Evolutionary conservation across 257 asterid species (phyloP).

Genomic region (Solanum bulbocastanum): DNA sequence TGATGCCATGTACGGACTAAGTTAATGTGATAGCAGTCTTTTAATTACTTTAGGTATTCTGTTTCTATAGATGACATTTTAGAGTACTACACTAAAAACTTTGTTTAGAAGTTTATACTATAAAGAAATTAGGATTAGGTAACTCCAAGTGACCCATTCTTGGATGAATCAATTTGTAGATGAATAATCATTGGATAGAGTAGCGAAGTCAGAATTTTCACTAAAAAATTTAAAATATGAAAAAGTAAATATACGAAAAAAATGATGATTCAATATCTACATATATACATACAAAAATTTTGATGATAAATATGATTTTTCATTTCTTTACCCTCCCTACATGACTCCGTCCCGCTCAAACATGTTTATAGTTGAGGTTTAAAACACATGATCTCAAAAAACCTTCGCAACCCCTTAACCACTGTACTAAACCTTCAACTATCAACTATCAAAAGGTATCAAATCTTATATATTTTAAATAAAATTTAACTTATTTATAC

Average conservation of each 20-base stretch:
- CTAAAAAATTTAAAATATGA: too few species aligned
- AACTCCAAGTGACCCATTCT: not conserved
- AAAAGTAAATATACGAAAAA: too few species aligned
- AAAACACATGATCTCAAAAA: too few species aligned
- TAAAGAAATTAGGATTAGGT: not conserved
- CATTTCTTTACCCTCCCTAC: not conserved
- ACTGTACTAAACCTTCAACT: too few species aligned
- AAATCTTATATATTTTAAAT: too few species aligned
- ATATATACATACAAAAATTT: fast-evolving
- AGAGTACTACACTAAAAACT: not conserved
- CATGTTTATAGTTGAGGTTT: not conserved
- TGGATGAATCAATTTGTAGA: not conserved
- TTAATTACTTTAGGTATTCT: not conserved
- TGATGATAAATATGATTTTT: too few species aligned
- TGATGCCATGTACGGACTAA: not conserved
- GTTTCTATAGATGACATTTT: not conserved
- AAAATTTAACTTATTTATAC: too few species aligned
- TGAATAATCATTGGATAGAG: too few species aligned
- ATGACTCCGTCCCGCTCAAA: not conserved
- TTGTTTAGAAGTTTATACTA: not conserved
- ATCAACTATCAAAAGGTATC: too few species aligned
- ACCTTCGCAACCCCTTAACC: too few species aligned
- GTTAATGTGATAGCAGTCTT: not conserved
- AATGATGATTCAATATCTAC: too few species aligned
- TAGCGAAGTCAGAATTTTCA: not conserved